Conservation (phyloP, 1,284 basidiomycete species). For the Cryptococcus deneoformans region DNA sequence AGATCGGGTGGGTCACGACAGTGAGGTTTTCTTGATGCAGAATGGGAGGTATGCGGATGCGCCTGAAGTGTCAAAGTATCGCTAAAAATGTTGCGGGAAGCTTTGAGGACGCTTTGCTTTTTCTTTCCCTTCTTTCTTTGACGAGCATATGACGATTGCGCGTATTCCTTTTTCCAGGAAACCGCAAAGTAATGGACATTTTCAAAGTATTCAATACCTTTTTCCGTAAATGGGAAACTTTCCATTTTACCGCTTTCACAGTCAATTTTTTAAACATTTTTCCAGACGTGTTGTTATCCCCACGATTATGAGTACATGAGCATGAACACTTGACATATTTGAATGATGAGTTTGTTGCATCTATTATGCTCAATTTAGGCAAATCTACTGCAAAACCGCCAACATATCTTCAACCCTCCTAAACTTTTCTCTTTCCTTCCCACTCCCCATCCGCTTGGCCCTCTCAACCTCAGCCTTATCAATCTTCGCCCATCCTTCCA, state of each 20-base stretch:
- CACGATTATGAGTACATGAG: constrained; percentile 1
- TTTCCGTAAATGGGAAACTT: too few relatives aligned
- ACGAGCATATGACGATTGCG: too few relatives aligned
- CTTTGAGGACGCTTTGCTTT: too few relatives aligned
- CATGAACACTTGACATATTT: background rate
- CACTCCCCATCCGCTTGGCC: constrained; percentile 21
- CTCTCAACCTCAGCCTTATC: constrained; percentile 32
- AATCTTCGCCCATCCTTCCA: constrained; percentile 41
- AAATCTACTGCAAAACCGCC: constrained; percentile 25
- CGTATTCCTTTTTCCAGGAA: too few relatives aligned
- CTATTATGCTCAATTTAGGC: background rate
- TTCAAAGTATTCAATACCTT: too few relatives aligned
- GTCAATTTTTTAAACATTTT: too few relatives aligned
- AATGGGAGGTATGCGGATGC: constrained; percentile 8
- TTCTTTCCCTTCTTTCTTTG: too few relatives aligned
- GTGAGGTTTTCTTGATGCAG: constrained; percentile 23
- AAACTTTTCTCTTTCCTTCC: constrained; percentile 45
- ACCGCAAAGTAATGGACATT: too few relatives aligned
- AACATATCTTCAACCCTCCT: constrained; percentile 60
- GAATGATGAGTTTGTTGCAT: too few relatives aligned
- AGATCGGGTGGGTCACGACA: constrained; percentile 8
- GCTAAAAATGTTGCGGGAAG: too few relatives aligned
- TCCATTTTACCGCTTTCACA: too few relatives aligned
- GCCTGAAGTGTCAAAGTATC: constrained; percentile 1
- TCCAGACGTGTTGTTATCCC: background rate